A percentile compares a stretch with the other conserved stretches of the same genome.
These are phyloP conservation scores for Purshia tridentata DNA, from an alignment of 306 rosid species.

Conservation along the genomic window DNA sequence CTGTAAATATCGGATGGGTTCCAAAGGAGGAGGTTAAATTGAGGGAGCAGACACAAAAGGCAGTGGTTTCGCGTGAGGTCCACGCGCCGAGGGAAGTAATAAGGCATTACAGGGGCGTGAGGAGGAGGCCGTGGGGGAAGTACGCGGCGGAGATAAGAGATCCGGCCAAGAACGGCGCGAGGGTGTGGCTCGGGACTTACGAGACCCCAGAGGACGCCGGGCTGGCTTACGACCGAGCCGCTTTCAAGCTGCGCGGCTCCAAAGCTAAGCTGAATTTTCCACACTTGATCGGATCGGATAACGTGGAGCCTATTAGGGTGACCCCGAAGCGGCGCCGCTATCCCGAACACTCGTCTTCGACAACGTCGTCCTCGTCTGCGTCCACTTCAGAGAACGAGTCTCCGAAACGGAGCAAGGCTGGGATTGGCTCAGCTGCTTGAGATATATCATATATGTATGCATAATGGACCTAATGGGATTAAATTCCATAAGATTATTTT, in stretches of 20 bases:
- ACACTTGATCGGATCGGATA: slow-evolving; percentile 30
- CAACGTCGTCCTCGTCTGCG: neutral
- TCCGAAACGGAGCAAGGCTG: neutral
- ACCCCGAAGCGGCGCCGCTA: slow-evolving; percentile 15
- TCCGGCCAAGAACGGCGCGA: slow-evolving; percentile 38
- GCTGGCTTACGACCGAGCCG: slow-evolving; percentile 54
- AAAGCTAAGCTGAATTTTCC: slow-evolving; percentile 61
- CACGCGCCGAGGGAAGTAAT: neutral
- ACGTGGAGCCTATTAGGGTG: neutral
- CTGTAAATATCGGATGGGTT: neutral
- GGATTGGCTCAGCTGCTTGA: neutral
- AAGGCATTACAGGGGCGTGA: slow-evolving; percentile 40
- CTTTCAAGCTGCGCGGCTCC: slow-evolving; percentile 44
- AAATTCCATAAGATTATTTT: too few species aligned
- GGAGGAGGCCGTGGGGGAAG: slow-evolving; percentile 64
- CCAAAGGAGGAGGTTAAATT: neutral
- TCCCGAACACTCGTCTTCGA: neutral
- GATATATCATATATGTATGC: too few species aligned
- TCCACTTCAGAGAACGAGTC: neutral
- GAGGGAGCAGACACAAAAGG: neutral
- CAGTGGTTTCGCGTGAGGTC: neutral
- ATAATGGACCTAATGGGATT: too few species aligned
- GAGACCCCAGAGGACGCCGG: slow-evolving; percentile 44
- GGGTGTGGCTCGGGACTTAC: slow-evolving; percentile 59
- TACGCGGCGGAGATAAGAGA: slow-evolving; percentile 49